Conservation (phyloP, 1,284 basidiomycete genomes). For the Leccinum solheimii region DNA sequence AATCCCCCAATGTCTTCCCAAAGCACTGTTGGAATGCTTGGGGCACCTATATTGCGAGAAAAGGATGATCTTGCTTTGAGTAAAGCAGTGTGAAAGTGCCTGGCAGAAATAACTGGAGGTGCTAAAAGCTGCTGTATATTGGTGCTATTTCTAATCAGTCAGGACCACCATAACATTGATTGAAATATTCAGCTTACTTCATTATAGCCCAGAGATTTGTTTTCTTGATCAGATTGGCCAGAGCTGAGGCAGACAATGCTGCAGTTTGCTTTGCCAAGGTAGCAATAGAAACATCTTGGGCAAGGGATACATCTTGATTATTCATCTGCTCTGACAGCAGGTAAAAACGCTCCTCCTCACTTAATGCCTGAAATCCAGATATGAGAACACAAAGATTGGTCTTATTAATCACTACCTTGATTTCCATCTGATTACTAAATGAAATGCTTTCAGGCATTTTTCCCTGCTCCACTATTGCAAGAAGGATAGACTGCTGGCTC, state of each 20-base stretch:
- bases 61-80: constrained; percentile 79
- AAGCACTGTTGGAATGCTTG: constrained; percentile 93
- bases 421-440: constrained; percentile 87
- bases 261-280: constrained; percentile 88
- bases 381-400: constrained; percentile 6
- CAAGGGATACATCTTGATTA: constrained; percentile 39
- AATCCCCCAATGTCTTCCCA: constrained; percentile 99
- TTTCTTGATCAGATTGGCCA: constrained; percentile 69
- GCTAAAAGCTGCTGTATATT: neutral
- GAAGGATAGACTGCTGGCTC: constrained; percentile 69
- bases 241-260: constrained; percentile 84
- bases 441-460: constrained; percentile 68
- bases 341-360: constrained; percentile 69
- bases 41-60: constrained; percentile 92
- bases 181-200: constrained; percentile 36
- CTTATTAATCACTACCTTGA: constrained; percentile 55
- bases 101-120: constrained; percentile 34
- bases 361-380: constrained; percentile 62
- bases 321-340: constrained; percentile 23
- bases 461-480: constrained; percentile 75
- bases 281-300: constrained; percentile 78
- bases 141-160: constrained; percentile 7
- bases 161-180: neutral
- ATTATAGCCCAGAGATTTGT: constrained; percentile 63
- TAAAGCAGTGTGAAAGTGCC: constrained; percentile 77